Evolutionary conservation across 163 green algal species (phyloP).

Genomic region (Botryococcus braunii): DNA sequence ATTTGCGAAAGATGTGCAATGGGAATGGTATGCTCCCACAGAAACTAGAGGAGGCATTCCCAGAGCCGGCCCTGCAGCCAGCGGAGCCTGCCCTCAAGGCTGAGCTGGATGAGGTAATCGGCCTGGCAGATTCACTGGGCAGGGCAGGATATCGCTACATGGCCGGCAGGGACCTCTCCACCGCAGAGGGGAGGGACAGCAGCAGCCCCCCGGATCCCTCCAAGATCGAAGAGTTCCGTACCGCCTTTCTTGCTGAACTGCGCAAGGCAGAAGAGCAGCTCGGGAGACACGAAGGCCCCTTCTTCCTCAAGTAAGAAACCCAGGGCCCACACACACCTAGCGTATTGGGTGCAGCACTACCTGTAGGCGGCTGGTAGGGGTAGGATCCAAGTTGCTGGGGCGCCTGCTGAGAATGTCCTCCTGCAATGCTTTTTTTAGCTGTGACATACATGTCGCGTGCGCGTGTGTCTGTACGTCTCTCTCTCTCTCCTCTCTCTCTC

Average conservation of each 20-base stretch:
- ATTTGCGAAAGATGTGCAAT: no score
- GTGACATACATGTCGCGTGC: no score
- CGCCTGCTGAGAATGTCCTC: no score
- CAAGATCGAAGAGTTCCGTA: not conserved
- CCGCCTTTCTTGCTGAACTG: slow-evolving; percentile 9
- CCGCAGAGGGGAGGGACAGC: not conserved
- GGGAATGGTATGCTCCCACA: no score
- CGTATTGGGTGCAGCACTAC: not conserved
- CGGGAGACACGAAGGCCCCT: slow-evolving; percentile 15
- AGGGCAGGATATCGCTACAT: slow-evolving; percentile 21
- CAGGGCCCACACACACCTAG: no score
- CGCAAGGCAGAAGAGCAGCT: slow-evolving; percentile 8
- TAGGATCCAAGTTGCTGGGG: no score
- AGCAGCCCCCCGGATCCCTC: not conserved
- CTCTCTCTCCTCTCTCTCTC: no score
- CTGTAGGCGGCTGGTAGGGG: no score
- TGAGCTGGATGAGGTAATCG: slow-evolving; percentile 10
- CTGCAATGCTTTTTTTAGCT: no score
- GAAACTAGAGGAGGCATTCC: slow-evolving; percentile 32
- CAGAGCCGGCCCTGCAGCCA: slow-evolving; percentile 29
- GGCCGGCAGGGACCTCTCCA: slow-evolving; percentile 11
- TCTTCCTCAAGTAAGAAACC: slow-evolving; percentile 12
- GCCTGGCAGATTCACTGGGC: slow-evolving; percentile 7
- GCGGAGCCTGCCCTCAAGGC: slow-evolving; percentile 11
- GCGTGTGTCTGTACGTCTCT: no score